Conservation (phyloP, 495 filamentous ascomycete genomes). For the Hypoxylon fuscum region DNA sequence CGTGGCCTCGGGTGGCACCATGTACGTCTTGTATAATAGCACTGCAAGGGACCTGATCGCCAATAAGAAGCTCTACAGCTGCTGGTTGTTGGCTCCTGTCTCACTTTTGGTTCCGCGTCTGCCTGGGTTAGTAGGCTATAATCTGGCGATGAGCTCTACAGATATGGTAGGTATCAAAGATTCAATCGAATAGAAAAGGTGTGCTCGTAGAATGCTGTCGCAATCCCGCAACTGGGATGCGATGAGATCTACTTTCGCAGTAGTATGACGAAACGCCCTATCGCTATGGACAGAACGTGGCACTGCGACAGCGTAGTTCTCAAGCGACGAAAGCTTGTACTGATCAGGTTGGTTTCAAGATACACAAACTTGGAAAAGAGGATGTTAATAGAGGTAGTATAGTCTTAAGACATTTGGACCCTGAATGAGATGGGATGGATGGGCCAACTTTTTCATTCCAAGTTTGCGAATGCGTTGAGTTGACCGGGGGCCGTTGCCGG, state of each 20-base stretch:
- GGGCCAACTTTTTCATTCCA: constrained; percentile 12
- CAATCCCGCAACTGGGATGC: constrained; percentile 1
- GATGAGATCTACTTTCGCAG: constrained; percentile 8
- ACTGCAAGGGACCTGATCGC: not conserved
- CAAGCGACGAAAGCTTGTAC: constrained; percentile 11
- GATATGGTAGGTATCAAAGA: too few relatives aligned
- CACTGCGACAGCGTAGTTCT: constrained; percentile 18
- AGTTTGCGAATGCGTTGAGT: constrained; percentile 11
- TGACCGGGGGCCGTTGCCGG: constrained; percentile 19
- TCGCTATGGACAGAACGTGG: constrained; percentile 14
- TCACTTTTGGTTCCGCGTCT: constrained; percentile 13
- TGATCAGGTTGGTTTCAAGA: constrained; percentile 8
- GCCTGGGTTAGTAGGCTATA: not conserved
- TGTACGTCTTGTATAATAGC: constrained; percentile 11
- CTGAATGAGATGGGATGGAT: constrained; percentile 4
- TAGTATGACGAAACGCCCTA: constrained; percentile 13
- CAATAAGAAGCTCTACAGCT: not conserved
- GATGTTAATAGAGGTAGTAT: not conserved
- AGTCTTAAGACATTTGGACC: constrained; percentile 17
- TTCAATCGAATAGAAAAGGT: not conserved
- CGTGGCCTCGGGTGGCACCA: constrained; percentile 16
- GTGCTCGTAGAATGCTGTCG: not conserved
- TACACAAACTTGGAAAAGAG: not conserved
- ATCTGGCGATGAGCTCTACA: not conserved
- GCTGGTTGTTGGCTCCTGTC: constrained; percentile 11